phyloP scores from a whole-genome alignment of 2,329 filamentous ascomycete genomes.

The Neofusicoccum kwambonambiense region DNA sequence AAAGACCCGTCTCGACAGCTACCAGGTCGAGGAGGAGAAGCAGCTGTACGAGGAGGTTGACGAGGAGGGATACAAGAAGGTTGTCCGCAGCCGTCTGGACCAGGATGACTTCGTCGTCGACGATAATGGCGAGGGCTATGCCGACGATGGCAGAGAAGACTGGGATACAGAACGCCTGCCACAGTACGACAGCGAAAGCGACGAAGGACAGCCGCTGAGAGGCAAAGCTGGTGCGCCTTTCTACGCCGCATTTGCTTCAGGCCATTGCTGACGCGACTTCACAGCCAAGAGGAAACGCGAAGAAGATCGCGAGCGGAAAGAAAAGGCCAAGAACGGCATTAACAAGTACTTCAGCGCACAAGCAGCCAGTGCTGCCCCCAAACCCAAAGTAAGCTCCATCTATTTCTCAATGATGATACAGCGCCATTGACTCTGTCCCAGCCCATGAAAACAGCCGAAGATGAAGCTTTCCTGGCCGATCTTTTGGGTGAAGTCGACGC shows the following conservation, averaged over 20 bases:
- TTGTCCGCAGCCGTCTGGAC: slow-evolving; percentile 83
- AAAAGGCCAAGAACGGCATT: slow-evolving; percentile 87
- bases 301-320: slow-evolving; percentile 79
- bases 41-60: slow-evolving; percentile 95
- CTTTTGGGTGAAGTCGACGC: slow-evolving; percentile 85
- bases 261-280: not conserved
- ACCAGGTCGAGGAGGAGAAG: slow-evolving; percentile 80
- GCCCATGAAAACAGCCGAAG: slow-evolving; percentile 78
- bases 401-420: not conserved
- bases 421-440: not conserved
- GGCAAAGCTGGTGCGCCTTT: slow-evolving; percentile 57
- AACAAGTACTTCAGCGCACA: slow-evolving; percentile 91
- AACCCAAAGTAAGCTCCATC: slow-evolving; percentile 67
- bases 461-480: slow-evolving; percentile 81
- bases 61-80: slow-evolving; percentile 90
- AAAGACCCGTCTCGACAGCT: slow-evolving; percentile 85
- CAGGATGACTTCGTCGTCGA: slow-evolving; percentile 98
- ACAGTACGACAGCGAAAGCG: slow-evolving; percentile 68
- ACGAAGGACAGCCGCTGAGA: slow-evolving; percentile 61
- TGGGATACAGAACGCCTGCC: slow-evolving; percentile 62
- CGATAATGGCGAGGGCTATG: slow-evolving; percentile 96
- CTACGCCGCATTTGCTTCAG: not conserved
- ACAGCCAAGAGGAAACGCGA: slow-evolving; percentile 83
- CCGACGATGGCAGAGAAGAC: slow-evolving; percentile 85
- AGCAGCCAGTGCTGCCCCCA: slow-evolving; percentile 61